These are phyloP conservation scores for Russula ochroleuca DNA, from an alignment of 768 basidiomycete species.

Conservation along the genomic window DNA sequence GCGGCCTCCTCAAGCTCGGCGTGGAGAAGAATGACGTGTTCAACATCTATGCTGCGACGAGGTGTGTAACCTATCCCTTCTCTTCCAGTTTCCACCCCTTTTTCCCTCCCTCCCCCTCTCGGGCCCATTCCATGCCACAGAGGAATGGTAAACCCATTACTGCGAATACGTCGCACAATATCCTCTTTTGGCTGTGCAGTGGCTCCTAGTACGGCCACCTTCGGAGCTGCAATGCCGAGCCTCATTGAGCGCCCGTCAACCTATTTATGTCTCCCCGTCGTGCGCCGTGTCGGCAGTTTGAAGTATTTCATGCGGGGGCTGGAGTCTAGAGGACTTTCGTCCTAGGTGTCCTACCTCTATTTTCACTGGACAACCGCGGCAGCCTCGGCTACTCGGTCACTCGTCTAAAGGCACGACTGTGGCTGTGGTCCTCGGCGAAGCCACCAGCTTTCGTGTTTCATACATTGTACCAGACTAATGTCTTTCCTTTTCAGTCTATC, in stretches of 20 bases:
- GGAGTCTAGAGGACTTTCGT: no score
- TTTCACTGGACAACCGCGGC: neutral
- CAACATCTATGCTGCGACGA: constrained; percentile 88
- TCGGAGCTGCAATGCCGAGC: no score
- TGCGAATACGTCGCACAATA: no score
- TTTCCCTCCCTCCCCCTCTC: neutral
- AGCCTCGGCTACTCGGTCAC: neutral
- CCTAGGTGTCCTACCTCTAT: no score
- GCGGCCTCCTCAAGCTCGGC: constrained; percentile 69
- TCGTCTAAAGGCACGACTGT: neutral
- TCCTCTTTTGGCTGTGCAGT: no score
- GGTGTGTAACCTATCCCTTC: constrained; percentile 43
- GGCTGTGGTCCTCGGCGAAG: neutral
- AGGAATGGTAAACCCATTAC: neutral
- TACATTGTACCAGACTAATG: neutral
- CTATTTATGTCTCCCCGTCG: no score
- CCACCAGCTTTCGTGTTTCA: neutral
- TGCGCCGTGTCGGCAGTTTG: no score
- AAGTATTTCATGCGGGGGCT: no score
- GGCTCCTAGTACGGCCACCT: no score
- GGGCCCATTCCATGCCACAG: neutral
- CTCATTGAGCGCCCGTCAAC: no score
- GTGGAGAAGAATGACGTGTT: constrained; percentile 67
- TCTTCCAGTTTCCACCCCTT: neutral
- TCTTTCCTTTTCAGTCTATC: constrained; percentile 47